phyloP scores from a whole-genome alignment of 345 rosid species.

The Gossypium arboreum region DNA sequence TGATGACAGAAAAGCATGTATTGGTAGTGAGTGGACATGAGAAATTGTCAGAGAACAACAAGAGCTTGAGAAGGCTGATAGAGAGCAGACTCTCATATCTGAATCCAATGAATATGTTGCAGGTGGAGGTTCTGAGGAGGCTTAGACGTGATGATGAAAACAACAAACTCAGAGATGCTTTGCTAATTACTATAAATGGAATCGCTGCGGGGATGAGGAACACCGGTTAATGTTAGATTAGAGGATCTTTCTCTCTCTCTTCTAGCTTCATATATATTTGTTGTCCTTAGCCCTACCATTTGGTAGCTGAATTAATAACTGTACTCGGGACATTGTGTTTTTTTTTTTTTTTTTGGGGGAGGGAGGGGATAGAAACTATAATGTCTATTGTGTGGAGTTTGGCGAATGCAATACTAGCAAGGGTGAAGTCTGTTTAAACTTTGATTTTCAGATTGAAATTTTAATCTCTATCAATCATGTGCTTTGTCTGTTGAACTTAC shows the following conservation, averaged over 20 bases:
- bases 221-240: conserved; percentile 43
- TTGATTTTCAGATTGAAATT: background rate
- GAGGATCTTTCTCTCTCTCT: background rate
- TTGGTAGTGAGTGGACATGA: conserved; percentile 72
- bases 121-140: conserved; percentile 87
- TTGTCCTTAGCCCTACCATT: background rate
- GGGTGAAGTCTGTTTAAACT: background rate
- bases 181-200: conserved; percentile 89
- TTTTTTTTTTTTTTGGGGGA: background rate
- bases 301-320: background rate
- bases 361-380: background rate
- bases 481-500: background rate
- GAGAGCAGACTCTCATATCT: conserved; percentile 91
- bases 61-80: conserved; percentile 81
- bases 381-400: background rate
- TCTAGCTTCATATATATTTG: background rate
- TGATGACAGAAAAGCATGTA: conserved; percentile 65
- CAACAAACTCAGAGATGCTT: conserved; percentile 77
- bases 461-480: background rate
- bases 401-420: background rate
- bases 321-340: background rate
- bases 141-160: conserved; percentile 81
- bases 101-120: conserved; percentile 86
- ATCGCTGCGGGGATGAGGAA: conserved; percentile 98
- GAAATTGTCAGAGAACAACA: conserved; percentile 65